Conservation (phyloP, 2,329 filamentous ascomycete species). For the Beauveria rudraprayagi region DNA sequence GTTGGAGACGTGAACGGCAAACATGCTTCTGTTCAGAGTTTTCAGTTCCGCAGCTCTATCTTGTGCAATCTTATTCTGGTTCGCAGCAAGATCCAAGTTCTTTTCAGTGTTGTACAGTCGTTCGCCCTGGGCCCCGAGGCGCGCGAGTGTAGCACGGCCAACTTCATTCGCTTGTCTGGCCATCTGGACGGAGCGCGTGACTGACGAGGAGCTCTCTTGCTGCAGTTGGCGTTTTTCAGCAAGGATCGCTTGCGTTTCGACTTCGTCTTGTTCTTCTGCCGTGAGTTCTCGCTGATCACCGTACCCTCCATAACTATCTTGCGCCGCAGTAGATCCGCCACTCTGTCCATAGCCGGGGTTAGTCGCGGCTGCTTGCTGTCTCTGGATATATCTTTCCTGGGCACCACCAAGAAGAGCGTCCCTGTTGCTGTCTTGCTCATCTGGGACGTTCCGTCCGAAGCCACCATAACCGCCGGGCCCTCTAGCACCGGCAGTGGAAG, state of each 20-base stretch:
- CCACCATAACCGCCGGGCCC: conserved; percentile 55
- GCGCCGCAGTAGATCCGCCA: conserved; percentile 11
- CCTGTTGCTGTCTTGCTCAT: conserved; percentile 43
- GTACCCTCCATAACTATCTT: conserved; percentile 41
- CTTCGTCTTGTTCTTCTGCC: conserved; percentile 67
- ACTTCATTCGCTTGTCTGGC: conserved; percentile 41
- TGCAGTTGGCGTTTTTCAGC: conserved; percentile 58
- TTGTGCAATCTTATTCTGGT: conserved; percentile 67
- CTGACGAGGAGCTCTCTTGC: conserved; percentile 53
- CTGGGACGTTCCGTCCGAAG: conserved; percentile 39
- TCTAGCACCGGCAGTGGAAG: conserved; percentile 25
- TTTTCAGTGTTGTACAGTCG: conserved; percentile 73
- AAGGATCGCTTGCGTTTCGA: conserved; percentile 58
- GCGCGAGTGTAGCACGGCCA: conserved; percentile 62
- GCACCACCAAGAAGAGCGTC: conserved; percentile 57
- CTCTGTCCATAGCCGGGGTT: conserved; percentile 14
- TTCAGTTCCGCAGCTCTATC: conserved; percentile 78
- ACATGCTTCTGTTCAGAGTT: conserved; percentile 83
- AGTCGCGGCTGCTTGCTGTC: conserved; percentile 20
- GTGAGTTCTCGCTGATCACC: conserved; percentile 71
- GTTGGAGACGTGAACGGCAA: conserved; percentile 70
- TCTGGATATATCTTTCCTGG: conserved; percentile 39
- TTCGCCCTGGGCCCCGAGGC: conserved; percentile 72
- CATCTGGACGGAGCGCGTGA: conserved; percentile 32
- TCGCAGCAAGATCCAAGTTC: conserved; percentile 72